Evolutionary conservation across 2,329 filamentous ascomycete genomes (phyloP).

Genomic region (Apiospora rasikravindrae): DNA sequence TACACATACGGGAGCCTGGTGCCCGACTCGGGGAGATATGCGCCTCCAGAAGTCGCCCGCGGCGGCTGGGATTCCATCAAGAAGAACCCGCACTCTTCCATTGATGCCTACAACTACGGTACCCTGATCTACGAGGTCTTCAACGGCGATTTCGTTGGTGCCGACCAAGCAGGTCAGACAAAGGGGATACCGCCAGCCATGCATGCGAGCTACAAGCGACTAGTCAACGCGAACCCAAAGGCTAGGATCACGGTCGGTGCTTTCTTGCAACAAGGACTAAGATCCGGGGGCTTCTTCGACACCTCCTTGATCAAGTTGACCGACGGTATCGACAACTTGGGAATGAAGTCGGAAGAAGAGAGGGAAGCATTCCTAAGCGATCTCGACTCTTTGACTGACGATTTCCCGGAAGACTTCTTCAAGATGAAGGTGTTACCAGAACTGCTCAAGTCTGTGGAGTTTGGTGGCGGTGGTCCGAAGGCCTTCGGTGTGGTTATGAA

Average conservation of each 20-base stretch:
- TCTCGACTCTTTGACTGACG: constrained; percentile 84
- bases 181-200: constrained; percentile 86
- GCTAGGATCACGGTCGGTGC: constrained; percentile 80
- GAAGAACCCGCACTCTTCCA: constrained; percentile 76
- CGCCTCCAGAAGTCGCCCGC: constrained; percentile 83
- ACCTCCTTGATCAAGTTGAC: constrained; percentile 91
- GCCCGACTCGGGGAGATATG: constrained; percentile 83
- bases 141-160: constrained; percentile 79
- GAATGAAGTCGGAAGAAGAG: constrained; percentile 84
- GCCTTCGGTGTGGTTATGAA: constrained; percentile 89
- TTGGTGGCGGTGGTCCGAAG: constrained; percentile 92
- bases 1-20: constrained; percentile 90
- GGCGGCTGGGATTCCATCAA: constrained; percentile 93
- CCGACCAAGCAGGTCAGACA: constrained; percentile 82
- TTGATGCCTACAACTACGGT: constrained; percentile 88
- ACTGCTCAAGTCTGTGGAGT: constrained; percentile 97
- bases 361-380: constrained; percentile 87
- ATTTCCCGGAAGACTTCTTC: constrained; percentile 98
- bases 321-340: constrained; percentile 90
- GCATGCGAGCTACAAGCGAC: constrained; percentile 88
- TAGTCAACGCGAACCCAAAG: constrained; percentile 89
- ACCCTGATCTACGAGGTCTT: constrained; percentile 88
- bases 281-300: constrained; percentile 87
- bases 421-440: constrained; percentile 96
- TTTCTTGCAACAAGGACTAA: constrained; percentile 88